Evolutionary conservation across 768 basidiomycete species (phyloP).

Genomic region (Cytidiella melzeri): DNA sequence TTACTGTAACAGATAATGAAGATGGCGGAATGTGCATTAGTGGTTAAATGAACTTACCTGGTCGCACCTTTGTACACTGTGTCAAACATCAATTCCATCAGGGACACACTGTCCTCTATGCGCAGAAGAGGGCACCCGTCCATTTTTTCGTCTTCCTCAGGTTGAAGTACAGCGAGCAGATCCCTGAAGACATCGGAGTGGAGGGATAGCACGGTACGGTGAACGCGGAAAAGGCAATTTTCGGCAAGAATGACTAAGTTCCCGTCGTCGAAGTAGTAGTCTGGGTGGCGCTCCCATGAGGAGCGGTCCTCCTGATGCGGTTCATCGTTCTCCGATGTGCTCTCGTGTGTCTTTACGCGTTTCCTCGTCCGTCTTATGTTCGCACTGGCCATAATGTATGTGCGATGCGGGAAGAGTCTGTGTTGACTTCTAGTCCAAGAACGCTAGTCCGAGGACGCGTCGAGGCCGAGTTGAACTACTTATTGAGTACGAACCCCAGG

Average conservation of each 20-base stretch:
- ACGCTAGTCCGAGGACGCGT: no score
- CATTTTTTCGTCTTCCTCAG: not conserved
- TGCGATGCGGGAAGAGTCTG: no score
- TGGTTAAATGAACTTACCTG: not conserved
- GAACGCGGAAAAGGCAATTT: conserved; percentile 18
- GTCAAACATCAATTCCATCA: not conserved
- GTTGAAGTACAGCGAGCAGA: conserved; percentile 17
- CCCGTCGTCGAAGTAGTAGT: conserved; percentile 14
- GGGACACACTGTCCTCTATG: not conserved
- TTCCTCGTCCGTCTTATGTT: no score
- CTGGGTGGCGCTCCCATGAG: not conserved
- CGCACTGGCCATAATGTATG: no score
- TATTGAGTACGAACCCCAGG: no score
- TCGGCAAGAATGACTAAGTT: conserved; percentile 19
- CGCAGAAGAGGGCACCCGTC: conserved; percentile 2
- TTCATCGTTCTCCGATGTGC: no score
- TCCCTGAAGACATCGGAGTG: conserved; percentile 20
- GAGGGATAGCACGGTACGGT: conserved; percentile 15
- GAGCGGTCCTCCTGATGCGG: not conserved
- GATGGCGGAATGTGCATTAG: not conserved
- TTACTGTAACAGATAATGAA: not conserved
- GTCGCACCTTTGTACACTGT: not conserved
- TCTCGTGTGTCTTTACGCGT: no score
- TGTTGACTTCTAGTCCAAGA: no score
- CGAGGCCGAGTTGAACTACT: no score